Percentiles rank a stretch among this genome's conserved stretches.
phyloP scores from a whole-genome alignment of 2,329 filamentous ascomycete genomes.

The Sporothrix pseudoabietina region DNA sequence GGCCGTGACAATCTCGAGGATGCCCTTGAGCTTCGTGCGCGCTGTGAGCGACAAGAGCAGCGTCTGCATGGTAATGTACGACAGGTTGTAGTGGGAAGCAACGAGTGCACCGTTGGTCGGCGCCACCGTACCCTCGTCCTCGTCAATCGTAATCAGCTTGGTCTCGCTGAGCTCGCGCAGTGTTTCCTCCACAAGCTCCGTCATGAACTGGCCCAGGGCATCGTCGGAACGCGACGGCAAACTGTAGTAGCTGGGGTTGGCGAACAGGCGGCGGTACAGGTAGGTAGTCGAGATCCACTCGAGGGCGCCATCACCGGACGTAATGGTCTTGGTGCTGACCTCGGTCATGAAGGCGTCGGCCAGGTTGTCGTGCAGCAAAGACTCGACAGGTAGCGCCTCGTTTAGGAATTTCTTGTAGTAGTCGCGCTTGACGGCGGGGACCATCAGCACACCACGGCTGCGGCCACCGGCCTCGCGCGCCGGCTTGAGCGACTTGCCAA shows the following conservation, averaged over 20 bases:
- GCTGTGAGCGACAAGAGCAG: slow-evolving; percentile 87
- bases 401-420: slow-evolving; percentile 99
- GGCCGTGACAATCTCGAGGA: slow-evolving; percentile 94
- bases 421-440: slow-evolving; percentile 88
- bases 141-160: slow-evolving; percentile 93
- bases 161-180: slow-evolving; percentile 87
- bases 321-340: slow-evolving; percentile 93
- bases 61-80: slow-evolving; percentile 98
- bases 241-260: slow-evolving; percentile 96
- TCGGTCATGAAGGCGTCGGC: slow-evolving; percentile 97
- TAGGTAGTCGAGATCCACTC: slow-evolving; percentile 99
- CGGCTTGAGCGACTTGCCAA: slow-evolving; percentile 84
- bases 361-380: slow-evolving; percentile 85
- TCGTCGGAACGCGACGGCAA: slow-evolving; percentile 87
- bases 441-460: slow-evolving; percentile 92
- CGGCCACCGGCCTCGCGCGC: slow-evolving; percentile 77
- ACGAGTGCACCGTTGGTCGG: slow-evolving; percentile 98
- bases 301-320: slow-evolving; percentile 93
- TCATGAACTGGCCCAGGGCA: slow-evolving; percentile 89
- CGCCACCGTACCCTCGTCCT: slow-evolving; percentile 85
- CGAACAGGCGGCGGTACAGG: slow-evolving; percentile 91
- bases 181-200: slow-evolving; percentile 90
- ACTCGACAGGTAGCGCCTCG: slow-evolving; percentile 93
- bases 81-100: slow-evolving; percentile 98
- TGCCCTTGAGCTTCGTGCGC: slow-evolving; percentile 92